Base-by-base conservation (phyloP, 176 grass and related monocot species). In the Oryza australiensis region DNA sequence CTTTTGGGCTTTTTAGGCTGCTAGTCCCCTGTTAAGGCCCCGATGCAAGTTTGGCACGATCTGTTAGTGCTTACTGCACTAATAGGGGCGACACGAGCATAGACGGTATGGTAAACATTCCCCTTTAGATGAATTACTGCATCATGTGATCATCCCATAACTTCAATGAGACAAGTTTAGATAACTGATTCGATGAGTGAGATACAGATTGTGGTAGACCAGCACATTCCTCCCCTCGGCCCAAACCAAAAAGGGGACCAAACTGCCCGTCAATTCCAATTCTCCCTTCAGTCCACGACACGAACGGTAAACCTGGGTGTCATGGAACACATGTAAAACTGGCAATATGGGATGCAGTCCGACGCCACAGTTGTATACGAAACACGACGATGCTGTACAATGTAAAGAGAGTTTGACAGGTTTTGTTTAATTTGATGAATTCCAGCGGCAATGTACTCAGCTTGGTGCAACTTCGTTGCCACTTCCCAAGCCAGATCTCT, bases 401-500 rank as follows among this genome's bases (percentile, higher is more conserved):
- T 22, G 62, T 84, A 18, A 77, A 35, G 14, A 9, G 65, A 82
- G 35, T 67, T 78, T 72, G 41, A 72, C 43, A 73, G 1, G 66
- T 81, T 81, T 65, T 62, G 49, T 32, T 33, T 69, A 24, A 26
- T 76, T 66, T 77, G 63, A 65, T 64, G 51, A 86, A 81, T 49
- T 29, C 67, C 62, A 27, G 22, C 38, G 22, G 79, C 29, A 74
- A 51, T 26, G 73, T 32, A 90, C 30, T 84, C 62, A 68, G 74
- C 79, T 86, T 45, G 48, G 68, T 74, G 88, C 88, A 90, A 90
- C 88, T 90, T 90, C 73, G 88, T 86, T 79, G 88, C 88, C 7
- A 62, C 23, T 68, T 49, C 68, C 62, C 10, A 4, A 83, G 74
- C 83, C 53, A 35, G 79, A 74, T 73, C 60, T 83, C 83, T 78